Base-by-base conservation (phyloP, 495 filamentous ascomycete genomes). In the Talaromyces adpressus region DNA sequence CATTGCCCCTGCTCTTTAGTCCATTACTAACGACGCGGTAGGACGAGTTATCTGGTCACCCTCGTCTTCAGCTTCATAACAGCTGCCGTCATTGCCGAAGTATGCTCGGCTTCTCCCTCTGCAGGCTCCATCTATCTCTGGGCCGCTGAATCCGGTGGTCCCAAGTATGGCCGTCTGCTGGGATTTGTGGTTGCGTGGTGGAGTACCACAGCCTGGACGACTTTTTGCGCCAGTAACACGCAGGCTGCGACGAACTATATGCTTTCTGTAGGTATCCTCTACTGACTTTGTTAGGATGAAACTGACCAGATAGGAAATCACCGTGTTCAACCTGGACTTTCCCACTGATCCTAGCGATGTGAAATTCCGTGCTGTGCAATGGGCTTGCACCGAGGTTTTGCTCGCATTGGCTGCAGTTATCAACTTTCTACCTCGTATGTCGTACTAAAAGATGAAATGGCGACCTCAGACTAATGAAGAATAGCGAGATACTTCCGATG, bases 191-290 rank as follows among this genome's bases (percentile, higher is more conserved):
- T 84, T 34, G 82, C 82, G 4, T 84, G 82, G 82, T 84, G 82
- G 82, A 83, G 81, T 71, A 84, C 81, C 9, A 84, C 82, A 2
- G 82, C 82, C 7, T 84, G 82, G 82, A 84, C 82, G 25, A 84
- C 82, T 5, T 84, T 84, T 64, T 80, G 78, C 66, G 79, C 79
- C 6, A 81, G 79, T 64, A 83, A 82, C 69, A 82, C 78, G 6
- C 82, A 84, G 64, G 71, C 81, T 27, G 78, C 82, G 1, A 75
- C 71, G 4, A 84, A 84, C 66, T 84, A 83, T 54, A 78, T 84
- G 75, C 79, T 84, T 58, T 78, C 81, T 41, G 78, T 80, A 64
- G 20, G 75, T 64, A 25, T 39, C 18, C 27, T 7, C 4, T 56
- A 4, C 4, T 22, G 14, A 41, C 8, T 23, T 14, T 29, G 1